Percentiles rank a stretch among this genome's conserved stretches.
Conservation (phyloP, 176 grass and related monocot genomes). For the Oryza longistaminata region DNA sequence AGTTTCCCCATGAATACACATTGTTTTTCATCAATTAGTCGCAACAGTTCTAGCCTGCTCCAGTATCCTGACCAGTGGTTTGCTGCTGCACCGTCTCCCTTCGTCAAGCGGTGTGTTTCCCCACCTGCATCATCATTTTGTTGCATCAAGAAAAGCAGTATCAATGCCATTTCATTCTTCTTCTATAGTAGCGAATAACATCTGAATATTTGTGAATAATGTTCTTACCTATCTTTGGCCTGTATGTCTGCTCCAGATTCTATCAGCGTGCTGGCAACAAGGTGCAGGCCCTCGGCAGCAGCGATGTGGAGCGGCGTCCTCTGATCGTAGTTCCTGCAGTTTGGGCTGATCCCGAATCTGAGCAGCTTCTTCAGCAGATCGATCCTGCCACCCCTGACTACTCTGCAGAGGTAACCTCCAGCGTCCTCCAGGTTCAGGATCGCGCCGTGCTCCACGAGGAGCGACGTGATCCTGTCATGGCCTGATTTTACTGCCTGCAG, state of each 20-base stretch:
- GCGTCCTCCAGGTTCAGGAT: slow-evolving; percentile 66
- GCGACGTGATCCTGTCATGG: slow-evolving; percentile 63
- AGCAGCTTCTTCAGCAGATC: slow-evolving; percentile 61
- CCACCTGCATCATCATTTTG: slow-evolving; percentile 49
- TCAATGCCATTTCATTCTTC: neutral
- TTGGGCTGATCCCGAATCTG: slow-evolving; percentile 68
- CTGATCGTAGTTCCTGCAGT: slow-evolving; percentile 77
- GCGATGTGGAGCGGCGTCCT: slow-evolving; percentile 81
- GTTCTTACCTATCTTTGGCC: slow-evolving; percentile 58
- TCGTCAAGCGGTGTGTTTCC: slow-evolving; percentile 87
- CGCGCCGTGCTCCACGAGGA: slow-evolving; percentile 64
- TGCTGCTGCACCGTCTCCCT: slow-evolving; percentile 61
- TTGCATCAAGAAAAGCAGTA: slow-evolving; percentile 5
- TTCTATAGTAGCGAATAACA: neutral
- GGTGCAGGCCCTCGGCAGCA: slow-evolving; percentile 70
- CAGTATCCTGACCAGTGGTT: slow-evolving; percentile 62
- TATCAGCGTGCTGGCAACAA: slow-evolving; percentile 59
- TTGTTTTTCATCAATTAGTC: neutral
- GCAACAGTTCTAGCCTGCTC: slow-evolving; percentile 49
- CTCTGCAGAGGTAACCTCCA: slow-evolving; percentile 66
- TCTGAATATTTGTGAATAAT: neutral
- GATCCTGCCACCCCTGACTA: slow-evolving; percentile 59
- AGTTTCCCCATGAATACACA: slow-evolving; percentile 17
- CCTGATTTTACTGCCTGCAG: slow-evolving; percentile 72
- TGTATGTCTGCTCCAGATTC: slow-evolving; percentile 63